phyloP scores from a whole-genome alignment of 2,329 filamentous ascomycete species.

The Ophioceras dolichostomum region DNA sequence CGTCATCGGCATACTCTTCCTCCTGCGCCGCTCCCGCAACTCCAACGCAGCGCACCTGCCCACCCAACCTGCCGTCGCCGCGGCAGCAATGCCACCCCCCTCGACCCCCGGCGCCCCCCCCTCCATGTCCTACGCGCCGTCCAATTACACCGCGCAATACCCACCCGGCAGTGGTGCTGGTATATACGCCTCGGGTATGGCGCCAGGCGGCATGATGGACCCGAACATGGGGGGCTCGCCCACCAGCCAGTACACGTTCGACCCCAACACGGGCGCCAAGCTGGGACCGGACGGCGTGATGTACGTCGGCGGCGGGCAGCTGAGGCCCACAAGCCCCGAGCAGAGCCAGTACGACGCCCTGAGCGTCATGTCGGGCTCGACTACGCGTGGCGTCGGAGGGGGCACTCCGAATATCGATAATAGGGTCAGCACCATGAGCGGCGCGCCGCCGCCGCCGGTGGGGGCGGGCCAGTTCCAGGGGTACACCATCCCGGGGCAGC shows the following conservation, averaged over 20 bases:
- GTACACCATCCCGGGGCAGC: neutral
- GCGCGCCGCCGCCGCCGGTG: no score
- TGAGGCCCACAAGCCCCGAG: neutral
- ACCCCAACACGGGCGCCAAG: neutral
- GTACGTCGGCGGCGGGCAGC: neutral
- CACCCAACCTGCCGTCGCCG: neutral
- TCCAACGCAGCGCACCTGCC: neutral
- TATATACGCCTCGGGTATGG: no score
- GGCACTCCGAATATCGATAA: no score
- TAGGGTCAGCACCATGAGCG: no score
- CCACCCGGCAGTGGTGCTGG: no score
- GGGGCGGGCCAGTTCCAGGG: neutral
- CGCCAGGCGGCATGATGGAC: no score
- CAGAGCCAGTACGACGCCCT: neutral
- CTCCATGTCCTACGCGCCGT: no score
- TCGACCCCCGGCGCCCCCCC: neutral
- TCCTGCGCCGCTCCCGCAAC: constrained; percentile 1
- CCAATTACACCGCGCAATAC: no score
- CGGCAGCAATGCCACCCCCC: neutral
- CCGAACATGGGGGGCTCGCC: neutral
- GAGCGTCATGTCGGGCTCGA: neutral
- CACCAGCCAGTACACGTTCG: neutral
- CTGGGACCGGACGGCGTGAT: neutral
- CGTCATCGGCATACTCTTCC: constrained; percentile 3
- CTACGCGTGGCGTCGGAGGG: neutral